A percentile compares a stretch with the other conserved stretches of the same genome.
Conservation (phyloP, 2,329 filamentous ascomycete genomes). For the Cadophora luteo-olivacea region DNA sequence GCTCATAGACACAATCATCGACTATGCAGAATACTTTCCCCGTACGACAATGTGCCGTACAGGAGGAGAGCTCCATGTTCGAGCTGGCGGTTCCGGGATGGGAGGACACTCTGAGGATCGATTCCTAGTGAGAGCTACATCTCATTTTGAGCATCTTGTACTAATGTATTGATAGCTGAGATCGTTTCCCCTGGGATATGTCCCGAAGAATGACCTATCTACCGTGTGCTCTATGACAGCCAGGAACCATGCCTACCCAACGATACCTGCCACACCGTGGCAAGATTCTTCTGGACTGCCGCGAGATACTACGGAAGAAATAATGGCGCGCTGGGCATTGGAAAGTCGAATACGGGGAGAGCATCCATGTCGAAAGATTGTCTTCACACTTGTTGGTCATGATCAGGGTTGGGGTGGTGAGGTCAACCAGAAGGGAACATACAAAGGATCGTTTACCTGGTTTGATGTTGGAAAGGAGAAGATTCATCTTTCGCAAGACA, state of each 20-base stretch:
- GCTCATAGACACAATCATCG: conserved; percentile 61
- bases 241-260: conserved; percentile 16
- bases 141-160: not conserved
- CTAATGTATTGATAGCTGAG: conserved; percentile 36
- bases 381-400: conserved; percentile 61
- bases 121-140: conserved; percentile 48
- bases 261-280: conserved; percentile 30
- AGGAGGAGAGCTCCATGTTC: conserved; percentile 22
- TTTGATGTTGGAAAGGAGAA: conserved; percentile 67
- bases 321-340: conserved; percentile 33
- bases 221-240: conserved; percentile 23
- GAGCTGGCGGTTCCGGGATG: conserved; percentile 17
- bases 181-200: conserved; percentile 41
- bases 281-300: conserved; percentile 1
- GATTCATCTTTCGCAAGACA: conserved; percentile 50
- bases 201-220: conserved; percentile 16
- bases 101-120: conserved; percentile 44
- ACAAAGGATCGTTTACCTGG: conserved; percentile 62
- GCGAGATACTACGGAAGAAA: conserved; percentile 32
- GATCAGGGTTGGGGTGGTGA: conserved; percentile 64
- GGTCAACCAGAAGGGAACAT: conserved; percentile 48
- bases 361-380: conserved; percentile 63
- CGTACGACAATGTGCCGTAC: conserved; percentile 47
- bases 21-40: conserved; percentile 69
- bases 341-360: conserved; percentile 35